These are phyloP conservation scores for Hygrophorus pudorinus DNA, from an alignment of 768 basidiomycete genomes.

Conservation along the genomic window DNA sequence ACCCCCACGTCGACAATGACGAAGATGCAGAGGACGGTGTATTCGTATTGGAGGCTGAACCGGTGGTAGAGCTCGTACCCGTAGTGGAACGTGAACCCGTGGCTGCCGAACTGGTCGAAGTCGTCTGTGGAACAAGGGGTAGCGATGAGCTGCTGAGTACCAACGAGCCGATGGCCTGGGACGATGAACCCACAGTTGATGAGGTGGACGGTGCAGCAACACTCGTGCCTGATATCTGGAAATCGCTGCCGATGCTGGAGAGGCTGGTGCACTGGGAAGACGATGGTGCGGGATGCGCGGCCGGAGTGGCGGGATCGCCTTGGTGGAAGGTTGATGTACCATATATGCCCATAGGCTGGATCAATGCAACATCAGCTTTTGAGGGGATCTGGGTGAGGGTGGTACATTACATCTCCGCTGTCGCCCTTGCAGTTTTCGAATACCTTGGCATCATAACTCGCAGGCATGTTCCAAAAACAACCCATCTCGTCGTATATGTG, in stretches of 20 bases:
- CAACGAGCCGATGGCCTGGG: neutral
- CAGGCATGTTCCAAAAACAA: constrained; percentile 55
- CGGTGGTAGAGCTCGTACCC: neutral
- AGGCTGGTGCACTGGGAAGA: constrained; percentile 50
- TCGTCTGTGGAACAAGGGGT: neutral
- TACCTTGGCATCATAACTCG: constrained; percentile 30
- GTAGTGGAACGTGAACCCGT: neutral
- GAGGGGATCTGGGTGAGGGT: neutral
- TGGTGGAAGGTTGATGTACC: constrained; percentile 59
- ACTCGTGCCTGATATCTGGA: constrained; percentile 22
- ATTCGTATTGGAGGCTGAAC: neutral
- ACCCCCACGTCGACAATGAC: too few relatives aligned
- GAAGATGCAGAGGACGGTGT: neutral
- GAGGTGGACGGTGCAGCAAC: constrained; percentile 10
- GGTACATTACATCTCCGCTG: constrained; percentile 30
- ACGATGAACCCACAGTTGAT: constrained; percentile 9
- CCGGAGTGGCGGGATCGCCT: constrained; percentile 44
- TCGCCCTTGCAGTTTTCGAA: constrained; percentile 48
- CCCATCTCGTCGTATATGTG: constrained; percentile 51
- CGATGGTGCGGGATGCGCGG: constrained; percentile 44
- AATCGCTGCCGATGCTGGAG: constrained; percentile 42
- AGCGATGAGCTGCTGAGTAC: neutral
- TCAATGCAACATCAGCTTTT: neutral
- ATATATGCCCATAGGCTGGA: constrained; percentile 60
- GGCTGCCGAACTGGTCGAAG: neutral